Base-by-base conservation (phyloP, 352 stramenopile species). In the Phytophthora macrochlamydospora region DNA sequence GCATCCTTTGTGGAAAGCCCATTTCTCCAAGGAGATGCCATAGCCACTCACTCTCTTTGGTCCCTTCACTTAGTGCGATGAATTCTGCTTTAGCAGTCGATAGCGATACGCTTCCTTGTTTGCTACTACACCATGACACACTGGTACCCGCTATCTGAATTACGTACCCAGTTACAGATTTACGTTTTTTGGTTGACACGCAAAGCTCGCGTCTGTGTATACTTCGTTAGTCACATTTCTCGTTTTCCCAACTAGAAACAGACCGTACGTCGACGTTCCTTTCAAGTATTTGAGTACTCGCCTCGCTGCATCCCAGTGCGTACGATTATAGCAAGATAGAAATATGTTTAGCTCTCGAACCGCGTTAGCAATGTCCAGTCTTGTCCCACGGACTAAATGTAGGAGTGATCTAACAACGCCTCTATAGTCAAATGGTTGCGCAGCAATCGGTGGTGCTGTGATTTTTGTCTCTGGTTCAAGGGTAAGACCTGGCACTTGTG, bases 261-360 rank as follows among this genome's bases (percentile, higher is more conserved):
- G 40, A 28, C 40, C 40, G 40, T 46, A 46, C 40, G 40, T 46
- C 8, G 40, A 46, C 14, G 40, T 46, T 13, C 40, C 40, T 46
- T 46, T 46, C 14, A 46, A 46, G 14, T 46, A 46, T 60, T 58
- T 64, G 14, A 67, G 62, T 66, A 76, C 57, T 62, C 67, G 33
- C 48, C 40, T 53, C 12, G 62, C 62, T 2, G 68, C 58, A 42
- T 66, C 32, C 62, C 68, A 76, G 44, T 72, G 68, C 1, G 59
- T 73, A 11, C 12, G 24, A 33, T 71, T 78, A 37, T 73, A 78
- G 49, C 57, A 71, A 4, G 61, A 74, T 18, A 74, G 37, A 58
- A 71, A 78, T 18, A 52, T 64, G 18, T 54, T 74, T 1, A 74
- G 31, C 28, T 73, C 69, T 62, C 59, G 59, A 40, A 77, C 64